Base-by-base conservation (phyloP, 192 early-diverging fungal genomes). In the Endogone sp. region DNA sequence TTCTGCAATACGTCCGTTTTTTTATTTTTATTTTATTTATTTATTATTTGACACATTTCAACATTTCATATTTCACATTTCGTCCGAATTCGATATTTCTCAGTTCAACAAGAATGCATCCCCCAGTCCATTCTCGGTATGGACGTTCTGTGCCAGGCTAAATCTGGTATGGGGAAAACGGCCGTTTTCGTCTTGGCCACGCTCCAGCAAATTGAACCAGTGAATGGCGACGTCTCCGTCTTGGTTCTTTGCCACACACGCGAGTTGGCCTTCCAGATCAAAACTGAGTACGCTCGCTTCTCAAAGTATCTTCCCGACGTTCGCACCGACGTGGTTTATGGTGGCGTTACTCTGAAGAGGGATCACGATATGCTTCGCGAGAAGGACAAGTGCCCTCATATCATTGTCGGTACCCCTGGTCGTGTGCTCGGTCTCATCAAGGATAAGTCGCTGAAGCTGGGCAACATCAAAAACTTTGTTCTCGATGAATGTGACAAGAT, bases 401-500 rank as follows among this genome's bases (percentile, higher is more conserved):
- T 99, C 73, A 85, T 98, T 75, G 97, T 99, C 59, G 97, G 95
- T 65, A 98, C 97, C 3, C 95, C 97, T n/a, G 97, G 97, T 20
- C 91, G 97, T 72, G 82, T 99, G 62, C 78, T 91, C 26, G 94
- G 89, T 11, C 80, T 99, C 60, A 85, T 97, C 66, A 85, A 89
- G 63, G 93, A 94, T n/a, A 92, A 92, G 79, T 69, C 76, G n/a
- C 82, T 99, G 57, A 91, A 88, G 59, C 77, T 96, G 56, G 81
- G 80, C 59, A 91, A 85, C 67, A 86, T 99, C 71, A 98, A 93
- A 90, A 92, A 95, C 89, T 99, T 99, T 88, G 94, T 99, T 27
- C 84, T 99, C 56, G 97, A 99, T 75, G 97, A 99, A 84, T 99
- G 97, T 79, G 97, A 99, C 84, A 97, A 97, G 84, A 92, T 99